phyloP scores from a whole-genome alignment of 2,329 filamentous ascomycete species.

The Neofusicoccum laricinum region DNA sequence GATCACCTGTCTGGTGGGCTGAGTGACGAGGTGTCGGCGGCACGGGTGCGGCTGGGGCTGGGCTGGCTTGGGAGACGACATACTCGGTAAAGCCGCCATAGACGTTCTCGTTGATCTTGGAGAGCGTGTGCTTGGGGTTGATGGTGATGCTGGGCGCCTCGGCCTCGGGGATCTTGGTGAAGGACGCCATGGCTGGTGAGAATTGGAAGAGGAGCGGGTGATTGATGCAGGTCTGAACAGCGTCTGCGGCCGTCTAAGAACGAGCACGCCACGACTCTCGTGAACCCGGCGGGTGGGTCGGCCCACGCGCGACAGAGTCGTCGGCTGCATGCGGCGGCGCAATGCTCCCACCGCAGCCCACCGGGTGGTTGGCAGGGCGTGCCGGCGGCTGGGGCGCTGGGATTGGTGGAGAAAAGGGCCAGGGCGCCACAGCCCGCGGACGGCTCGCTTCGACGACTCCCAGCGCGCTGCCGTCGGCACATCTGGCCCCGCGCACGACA shows the following conservation, averaged over 20 bases:
- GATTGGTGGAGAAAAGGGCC: slow-evolving; percentile 12
- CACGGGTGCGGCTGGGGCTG: not conserved
- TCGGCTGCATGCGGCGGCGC: not conserved
- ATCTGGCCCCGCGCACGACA: slow-evolving; percentile 6
- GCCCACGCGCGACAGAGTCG: not conserved
- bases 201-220: not conserved
- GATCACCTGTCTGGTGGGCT: slow-evolving; percentile 2
- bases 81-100: slow-evolving; percentile 85
- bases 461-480: not conserved
- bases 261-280: slow-evolving; percentile 3
- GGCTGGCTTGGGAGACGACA: slow-evolving; percentile 28
- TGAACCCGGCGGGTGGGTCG: slow-evolving; percentile 1
- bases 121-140: slow-evolving; percentile 62
- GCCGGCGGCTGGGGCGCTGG: not conserved
- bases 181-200: slow-evolving; percentile 61
- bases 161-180: slow-evolving; percentile 63
- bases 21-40: not conserved
- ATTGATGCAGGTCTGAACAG: not conserved
- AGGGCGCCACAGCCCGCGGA: not conserved
- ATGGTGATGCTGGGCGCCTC: slow-evolving; percentile 64
- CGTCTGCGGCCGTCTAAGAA: slow-evolving; percentile 7
- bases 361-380: not conserved
- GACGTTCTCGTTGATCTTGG: slow-evolving; percentile 74
- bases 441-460: not conserved
- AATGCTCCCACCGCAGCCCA: slow-evolving; percentile 8